Evolutionary conservation across 2,329 filamentous ascomycete genomes (phyloP), one percentile per base, ranked within the genome.

Genomic region (Conoideocrella luteorostrata): DNA sequence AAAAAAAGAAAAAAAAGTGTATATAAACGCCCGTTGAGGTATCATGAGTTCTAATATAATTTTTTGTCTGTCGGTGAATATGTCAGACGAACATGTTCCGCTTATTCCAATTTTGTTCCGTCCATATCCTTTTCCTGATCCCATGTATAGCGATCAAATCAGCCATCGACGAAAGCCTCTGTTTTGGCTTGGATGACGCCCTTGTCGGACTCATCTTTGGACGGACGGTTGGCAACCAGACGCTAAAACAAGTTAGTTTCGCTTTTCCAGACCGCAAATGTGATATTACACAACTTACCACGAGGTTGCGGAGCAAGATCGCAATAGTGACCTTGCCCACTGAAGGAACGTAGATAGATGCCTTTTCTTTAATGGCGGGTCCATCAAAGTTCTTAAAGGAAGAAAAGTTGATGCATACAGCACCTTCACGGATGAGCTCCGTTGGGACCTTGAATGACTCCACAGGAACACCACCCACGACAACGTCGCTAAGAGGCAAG

Each of bases 351-450:
- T 96, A 98, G 57, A 98, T 95, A 5, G 88, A 89, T 2, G 93
- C 93, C 71, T 90, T 95, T 63, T 96, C 86, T 69, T 95, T 97
- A 53, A 97, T 82, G 38, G 86, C 86, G 0, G 85, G 82, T 1
- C 75, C 76, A 48, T 84, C 83, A 66, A 97, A 97, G 69, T 98
- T 97, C 71, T 90, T 88, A 66, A 86, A 88, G 41, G 88, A 95
- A 7, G 89, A 94, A 64, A 98, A 97, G 69, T 98, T 98, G 70
- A 98, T 90, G 74, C 93, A 98, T n/a, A 95, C 88, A 23, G 88
- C 90, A 38, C 93, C 93, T 45, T 95, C 87, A 37, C 88, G 80
- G 56, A 98, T 74, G 49, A 93, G 71, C 41, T 87, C 78, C 4
- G 84, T 85, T 5, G 90, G 87, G 21, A 98, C 86, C 72, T 97